These are phyloP conservation scores for Lipomyces yamanashiensis DNA, from an alignment of 805 yeast genomes.

Conservation along the genomic window DNA sequence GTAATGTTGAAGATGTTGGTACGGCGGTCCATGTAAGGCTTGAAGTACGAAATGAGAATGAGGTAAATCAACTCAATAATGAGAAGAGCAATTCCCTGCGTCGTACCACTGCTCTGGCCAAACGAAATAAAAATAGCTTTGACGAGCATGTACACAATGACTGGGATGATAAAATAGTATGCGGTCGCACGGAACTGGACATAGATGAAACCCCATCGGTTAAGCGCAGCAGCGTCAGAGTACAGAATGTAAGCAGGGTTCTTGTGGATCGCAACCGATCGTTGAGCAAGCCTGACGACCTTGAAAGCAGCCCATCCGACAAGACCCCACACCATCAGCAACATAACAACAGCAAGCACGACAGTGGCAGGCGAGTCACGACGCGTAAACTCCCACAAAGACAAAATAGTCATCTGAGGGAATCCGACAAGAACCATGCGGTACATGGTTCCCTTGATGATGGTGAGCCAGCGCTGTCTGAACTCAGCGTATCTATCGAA, in stretches of 20 bases:
- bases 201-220: conserved; percentile 89
- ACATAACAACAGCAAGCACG: conserved; percentile 75
- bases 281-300: conserved; percentile 74
- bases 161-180: conserved; percentile 77
- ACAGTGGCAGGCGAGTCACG: conserved; percentile 83
- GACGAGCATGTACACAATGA: conserved; percentile 66
- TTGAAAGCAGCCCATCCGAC: conserved; percentile 73
- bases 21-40: conserved; percentile 94
- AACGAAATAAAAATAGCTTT: conserved; percentile 87
- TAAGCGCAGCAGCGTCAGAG: conserved; percentile 79
- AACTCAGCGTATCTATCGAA: conserved; percentile 72
- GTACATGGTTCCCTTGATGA: conserved; percentile 86
- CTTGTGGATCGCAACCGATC: conserved; percentile 71
- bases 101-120: conserved; percentile 78
- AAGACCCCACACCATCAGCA: conserved; percentile 61
- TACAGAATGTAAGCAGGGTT: conserved; percentile 91
- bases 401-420: conserved; percentile 81
- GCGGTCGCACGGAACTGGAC: conserved; percentile 87
- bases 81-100: conserved; percentile 77
- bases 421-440: conserved; percentile 81
- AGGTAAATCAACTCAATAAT: conserved; percentile 75
- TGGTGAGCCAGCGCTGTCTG: conserved; percentile 80
- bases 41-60: conserved; percentile 63
- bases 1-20: conserved; percentile 92
- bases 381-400: conserved; percentile 87